Evolutionary conservation across 73 alveolate genomes (phyloP).

Genomic region (Tetrahymena malaccensis): DNA sequence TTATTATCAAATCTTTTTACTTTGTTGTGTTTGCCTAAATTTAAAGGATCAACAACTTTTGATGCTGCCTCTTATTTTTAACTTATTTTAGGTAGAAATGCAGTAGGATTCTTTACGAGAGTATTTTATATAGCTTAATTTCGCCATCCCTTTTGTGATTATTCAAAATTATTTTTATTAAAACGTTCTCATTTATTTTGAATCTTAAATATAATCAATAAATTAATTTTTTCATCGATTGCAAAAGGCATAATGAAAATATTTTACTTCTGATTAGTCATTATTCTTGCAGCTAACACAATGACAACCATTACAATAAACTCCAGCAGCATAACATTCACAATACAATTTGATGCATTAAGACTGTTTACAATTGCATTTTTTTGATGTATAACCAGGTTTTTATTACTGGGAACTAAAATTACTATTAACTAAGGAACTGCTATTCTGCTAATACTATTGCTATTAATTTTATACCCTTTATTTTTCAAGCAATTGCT

Average conservation of each 20-base stretch:
- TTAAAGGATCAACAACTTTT: not conserved
- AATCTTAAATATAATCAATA: not conserved
- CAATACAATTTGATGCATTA: conserved; percentile 88
- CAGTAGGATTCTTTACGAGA: conserved; percentile 25
- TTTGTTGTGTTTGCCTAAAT: not conserved
- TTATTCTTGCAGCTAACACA: conserved; percentile 60
- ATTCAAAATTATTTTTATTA: not conserved
- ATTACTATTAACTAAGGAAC: not conserved
- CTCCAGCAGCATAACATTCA: conserved; percentile 91
- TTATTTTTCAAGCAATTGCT: not conserved
- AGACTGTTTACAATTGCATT: conserved; percentile 81
- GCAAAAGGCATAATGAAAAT: too few relatives aligned
- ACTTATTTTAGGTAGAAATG: conserved; percentile 33
- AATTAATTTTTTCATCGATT: too few relatives aligned
- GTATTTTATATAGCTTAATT: conserved; percentile 11
- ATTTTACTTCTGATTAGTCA: conserved; percentile 1
- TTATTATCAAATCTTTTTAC: not conserved
- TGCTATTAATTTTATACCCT: not conserved
- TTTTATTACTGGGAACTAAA: not conserved
- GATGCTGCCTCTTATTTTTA: conserved; percentile 45
- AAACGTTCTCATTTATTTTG: not conserved
- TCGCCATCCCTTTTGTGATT: not conserved
- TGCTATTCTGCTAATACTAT: not conserved
- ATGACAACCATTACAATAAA: conserved; percentile 57
- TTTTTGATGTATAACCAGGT: conserved; percentile 11